Percentiles rank a stretch among this genome's conserved stretches.
Conservation (phyloP, 176 grass and related monocot species). For the Musa troglodytarum region DNA sequence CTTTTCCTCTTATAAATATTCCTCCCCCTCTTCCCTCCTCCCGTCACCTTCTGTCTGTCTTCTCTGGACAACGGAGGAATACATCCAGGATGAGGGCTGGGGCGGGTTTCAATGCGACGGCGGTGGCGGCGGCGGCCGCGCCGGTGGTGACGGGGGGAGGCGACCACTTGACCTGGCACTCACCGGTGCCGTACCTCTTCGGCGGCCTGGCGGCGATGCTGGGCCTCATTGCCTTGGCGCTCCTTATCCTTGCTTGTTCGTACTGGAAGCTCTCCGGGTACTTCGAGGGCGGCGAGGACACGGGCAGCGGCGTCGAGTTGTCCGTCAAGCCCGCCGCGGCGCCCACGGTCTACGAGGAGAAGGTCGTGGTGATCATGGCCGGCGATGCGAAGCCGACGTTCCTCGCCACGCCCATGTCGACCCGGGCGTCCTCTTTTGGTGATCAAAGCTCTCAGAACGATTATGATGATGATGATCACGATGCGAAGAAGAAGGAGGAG, state of each 20-base stretch:
- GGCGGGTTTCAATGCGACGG: constrained; percentile 47
- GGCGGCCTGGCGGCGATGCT: constrained; percentile 84
- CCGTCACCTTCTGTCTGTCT: too few relatives aligned
- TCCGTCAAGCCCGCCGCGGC: constrained; percentile 28
- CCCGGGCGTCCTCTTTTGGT: constrained; percentile 53
- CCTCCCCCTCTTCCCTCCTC: background rate
- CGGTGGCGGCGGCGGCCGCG: constrained; percentile 24
- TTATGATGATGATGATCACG: constrained; percentile 15
- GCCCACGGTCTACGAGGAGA: constrained; percentile 56
- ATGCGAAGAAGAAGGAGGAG: constrained; percentile 25
- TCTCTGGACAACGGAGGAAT: background rate
- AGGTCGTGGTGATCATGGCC: constrained; percentile 93
- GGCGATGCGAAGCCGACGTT: constrained; percentile 82
- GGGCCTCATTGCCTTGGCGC: constrained; percentile 83
- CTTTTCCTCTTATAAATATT: background rate
- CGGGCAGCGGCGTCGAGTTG: background rate
- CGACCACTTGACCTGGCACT: constrained; percentile 76
- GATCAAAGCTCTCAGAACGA: constrained; percentile 25
- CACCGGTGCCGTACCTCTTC: constrained; percentile 88
- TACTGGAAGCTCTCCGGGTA: constrained; percentile 94
- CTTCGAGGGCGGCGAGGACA: constrained; percentile 34
- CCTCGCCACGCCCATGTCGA: constrained; percentile 73
- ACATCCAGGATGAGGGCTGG: constrained; percentile 57
- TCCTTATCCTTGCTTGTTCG: constrained; percentile 84
- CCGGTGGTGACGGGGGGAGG: constrained; percentile 8